phyloP scores from a whole-genome alignment of 306 rosid genomes.

The Rosa persica region DNA sequence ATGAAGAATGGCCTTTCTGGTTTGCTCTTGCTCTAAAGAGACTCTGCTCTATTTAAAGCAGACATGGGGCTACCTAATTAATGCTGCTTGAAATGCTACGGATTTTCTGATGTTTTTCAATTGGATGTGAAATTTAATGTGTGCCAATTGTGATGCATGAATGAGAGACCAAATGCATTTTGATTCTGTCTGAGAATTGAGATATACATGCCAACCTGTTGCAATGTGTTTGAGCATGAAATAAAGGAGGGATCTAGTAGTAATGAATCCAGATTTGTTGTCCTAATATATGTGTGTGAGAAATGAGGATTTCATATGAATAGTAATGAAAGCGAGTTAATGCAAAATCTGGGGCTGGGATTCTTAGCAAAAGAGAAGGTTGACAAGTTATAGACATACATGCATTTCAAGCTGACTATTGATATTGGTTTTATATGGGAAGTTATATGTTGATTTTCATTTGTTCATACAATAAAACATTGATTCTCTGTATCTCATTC shows the following conservation, averaged over 20 bases:
- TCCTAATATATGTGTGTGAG: neutral
- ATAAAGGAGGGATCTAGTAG: neutral
- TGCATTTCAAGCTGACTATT: no score
- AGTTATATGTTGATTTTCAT: neutral
- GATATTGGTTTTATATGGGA: neutral
- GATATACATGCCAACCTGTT: neutral
- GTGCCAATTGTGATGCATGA: neutral
- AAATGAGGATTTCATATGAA: neutral
- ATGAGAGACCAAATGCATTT: neutral
- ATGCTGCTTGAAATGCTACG: neutral
- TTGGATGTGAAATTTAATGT: neutral
- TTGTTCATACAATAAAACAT: neutral
- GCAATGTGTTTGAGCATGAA: neutral
- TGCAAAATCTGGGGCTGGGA: neutral
- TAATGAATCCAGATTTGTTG: neutral
- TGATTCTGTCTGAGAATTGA: neutral
- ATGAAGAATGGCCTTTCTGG: neutral
- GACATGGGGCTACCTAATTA: neutral
- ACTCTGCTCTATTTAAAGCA: constrained; percentile 1
- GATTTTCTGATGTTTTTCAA: neutral
- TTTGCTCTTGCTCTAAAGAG: neutral
- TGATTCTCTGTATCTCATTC: neutral
- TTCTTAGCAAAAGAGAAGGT: neutral
- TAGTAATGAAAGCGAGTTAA: neutral
- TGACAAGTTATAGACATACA: neutral